phyloP scores from a whole-genome alignment of 257 asterid genomes.

The Leptodermis oblonga region DNA sequence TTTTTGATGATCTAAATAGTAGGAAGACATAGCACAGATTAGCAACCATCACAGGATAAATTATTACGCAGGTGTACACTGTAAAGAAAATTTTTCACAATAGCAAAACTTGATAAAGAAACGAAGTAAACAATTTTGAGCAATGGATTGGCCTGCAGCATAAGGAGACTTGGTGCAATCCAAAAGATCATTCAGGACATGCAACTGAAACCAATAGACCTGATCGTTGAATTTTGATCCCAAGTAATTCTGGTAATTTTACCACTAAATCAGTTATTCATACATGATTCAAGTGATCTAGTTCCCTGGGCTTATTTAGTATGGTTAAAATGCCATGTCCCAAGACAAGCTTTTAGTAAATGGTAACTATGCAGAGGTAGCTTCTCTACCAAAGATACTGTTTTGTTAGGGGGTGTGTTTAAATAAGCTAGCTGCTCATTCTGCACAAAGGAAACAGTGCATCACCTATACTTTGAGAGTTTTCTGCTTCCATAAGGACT shows the following conservation, averaged over 20 bases:
- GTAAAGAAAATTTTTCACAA: background rate
- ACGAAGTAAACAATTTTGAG: background rate
- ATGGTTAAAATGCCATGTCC: background rate
- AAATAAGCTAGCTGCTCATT: background rate
- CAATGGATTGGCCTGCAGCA: background rate
- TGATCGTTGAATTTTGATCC: background rate
- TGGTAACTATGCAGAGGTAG: background rate
- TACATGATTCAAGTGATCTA: background rate
- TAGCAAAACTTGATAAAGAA: background rate
- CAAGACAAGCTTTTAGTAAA: background rate
- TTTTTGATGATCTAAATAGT: conserved; percentile 64
- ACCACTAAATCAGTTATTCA: background rate
- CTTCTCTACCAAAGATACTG: background rate
- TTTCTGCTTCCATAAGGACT: background rate
- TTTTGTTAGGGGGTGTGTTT: background rate
- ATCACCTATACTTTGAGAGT: background rate
- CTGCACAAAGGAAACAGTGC: background rate
- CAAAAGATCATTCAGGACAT: background rate
- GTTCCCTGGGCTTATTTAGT: background rate
- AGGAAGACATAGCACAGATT: conserved; percentile 5
- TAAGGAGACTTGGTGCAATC: background rate
- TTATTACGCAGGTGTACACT: background rate
- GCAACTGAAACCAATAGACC: background rate
- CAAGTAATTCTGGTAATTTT: background rate
- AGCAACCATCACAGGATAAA: background rate